Base-by-base conservation (phyloP, 2,329 filamentous ascomycete species). In the Lasiodiplodia citricola region DNA sequence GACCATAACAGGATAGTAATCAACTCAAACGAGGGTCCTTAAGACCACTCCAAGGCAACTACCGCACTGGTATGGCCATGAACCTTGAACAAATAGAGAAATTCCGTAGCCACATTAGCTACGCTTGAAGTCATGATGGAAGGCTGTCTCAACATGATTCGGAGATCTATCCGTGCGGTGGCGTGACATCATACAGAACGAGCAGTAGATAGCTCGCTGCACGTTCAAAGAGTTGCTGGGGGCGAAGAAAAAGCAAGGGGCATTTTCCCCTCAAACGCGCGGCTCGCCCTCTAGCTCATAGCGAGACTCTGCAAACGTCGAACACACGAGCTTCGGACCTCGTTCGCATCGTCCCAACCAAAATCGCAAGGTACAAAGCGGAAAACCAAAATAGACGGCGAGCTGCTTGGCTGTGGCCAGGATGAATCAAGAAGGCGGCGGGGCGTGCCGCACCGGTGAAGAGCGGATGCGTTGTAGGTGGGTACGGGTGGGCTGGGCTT, bases 1-100 rank as follows among this genome's bases (percentile, higher is more conserved):
- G 60, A 52, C n/a, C 23, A n/a, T 38, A 10, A 13, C 37, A 52
- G 47, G 60, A 64, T 38, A 52, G 47, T 64, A 37, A 25, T 64
- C 37, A 64, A 50, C 38, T 47, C 38, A 13, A 47, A 13, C 23
- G 47, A 14, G 51, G 60, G 35, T 63, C 28, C 5, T 28, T 63
- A 14, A 23, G 44, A 37, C 23, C 58, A 37, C n/a, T 6, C 58
- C n/a, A 44, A 51, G 58, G 57, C 28, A 23, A 25, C 28, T 50
- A 50, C n/a, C 37, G 13, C 23, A 62, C 18, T 21, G n/a, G 18
- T 37, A 51, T 31, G 25, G 25, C 11, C 58, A 63, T 35, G n/a
- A 14, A 21, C 35, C 28, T 10, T 16, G 28, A 28, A 54, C 21
- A 56, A 31, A 56, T 21, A 56, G 18, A 56, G 10, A 35, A 56